Evolutionary conservation across 1,284 basidiomycete genomes (phyloP), one percentile per base, ranked within the genome.

Genomic region (Trichosporon coremiiforme): DNA sequence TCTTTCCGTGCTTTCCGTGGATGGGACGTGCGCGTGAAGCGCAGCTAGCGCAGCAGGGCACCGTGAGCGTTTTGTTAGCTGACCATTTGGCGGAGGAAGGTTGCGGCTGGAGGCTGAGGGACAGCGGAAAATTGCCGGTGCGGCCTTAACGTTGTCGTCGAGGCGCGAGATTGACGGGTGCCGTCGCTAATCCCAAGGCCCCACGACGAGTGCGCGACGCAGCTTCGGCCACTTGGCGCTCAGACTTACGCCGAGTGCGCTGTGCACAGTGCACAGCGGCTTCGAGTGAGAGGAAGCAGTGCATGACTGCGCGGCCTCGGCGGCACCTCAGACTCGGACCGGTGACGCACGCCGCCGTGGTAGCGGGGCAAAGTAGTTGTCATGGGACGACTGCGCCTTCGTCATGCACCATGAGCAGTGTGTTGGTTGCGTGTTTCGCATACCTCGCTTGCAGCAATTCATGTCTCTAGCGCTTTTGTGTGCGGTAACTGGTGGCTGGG

Each of bases 251-350:
- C 50, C 50, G 8, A 20, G 50, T 25, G 17, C n/a, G 47, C 47
- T 6, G 4, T 50, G 47, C 50, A 3, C 50, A 53, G 20, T 17
- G 50, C 4, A 6, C n/a, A 25, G 25, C 25, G 25, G 25, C 25
- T 25, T 25, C 25, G 47, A 5, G 20, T 53, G 50, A 53, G 50
- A 53, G 20, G 2, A 7, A 4, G 22, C 50, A 47, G 7, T 35
- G 33, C 33, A 6, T 35, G 50, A 53, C 22, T 53, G 50, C 20
- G 50, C 50, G 50, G 50, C 50, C 50, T 53, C 50, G 50, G 50
- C 20, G n/a, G n/a, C n/a, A 4, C 17, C 20, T 25, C 50, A 10
- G 20, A 25, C 6, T 20, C 25, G 4, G 8, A 53, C 33, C 33
- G 33, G n/a, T 53, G 50, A 53, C 50, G 50, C 50, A 53, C 50